A percentile compares a stretch with the other conserved stretches of the same genome.
Conservation (phyloP, 441 rosid genomes). For the California macrophylla region DNA sequence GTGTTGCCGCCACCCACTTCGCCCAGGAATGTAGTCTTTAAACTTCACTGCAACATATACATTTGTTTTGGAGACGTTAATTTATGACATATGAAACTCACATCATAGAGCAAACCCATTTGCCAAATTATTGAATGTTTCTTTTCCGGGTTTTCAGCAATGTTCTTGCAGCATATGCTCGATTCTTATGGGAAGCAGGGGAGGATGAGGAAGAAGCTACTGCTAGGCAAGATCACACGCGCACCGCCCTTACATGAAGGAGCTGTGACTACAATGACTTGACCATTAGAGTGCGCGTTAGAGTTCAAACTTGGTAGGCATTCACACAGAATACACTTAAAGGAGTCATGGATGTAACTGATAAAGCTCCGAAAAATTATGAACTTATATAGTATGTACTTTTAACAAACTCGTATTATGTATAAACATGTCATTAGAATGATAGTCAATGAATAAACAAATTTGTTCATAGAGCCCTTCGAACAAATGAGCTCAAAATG, state of each 20-base stretch:
- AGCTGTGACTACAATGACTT: constrained; percentile 12
- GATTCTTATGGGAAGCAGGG: constrained; percentile 70
- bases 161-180: constrained; percentile 66
- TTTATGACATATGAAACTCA: background rate
- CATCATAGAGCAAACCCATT: background rate
- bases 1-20: background rate
- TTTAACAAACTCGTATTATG: no score
- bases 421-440: no score
- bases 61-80: background rate
- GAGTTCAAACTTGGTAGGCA: background rate
- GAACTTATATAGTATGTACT: no score
- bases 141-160: constrained; percentile 29
- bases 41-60: background rate
- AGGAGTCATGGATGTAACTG: background rate
- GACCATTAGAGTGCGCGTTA: background rate
- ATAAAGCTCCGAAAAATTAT: no score
- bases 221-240: constrained; percentile 18
- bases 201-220: constrained; percentile 26
- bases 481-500: no score
- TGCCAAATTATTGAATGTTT: background rate
- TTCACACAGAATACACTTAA: background rate
- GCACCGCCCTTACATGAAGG: constrained; percentile 12
- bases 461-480: no score
- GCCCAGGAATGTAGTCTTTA: background rate
- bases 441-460: no score